A percentile compares a stretch with the other conserved stretches of the same genome.
These are phyloP conservation scores for Neonectria faginata DNA, from an alignment of 2,329 filamentous ascomycete genomes.

Conservation along the genomic window DNA sequence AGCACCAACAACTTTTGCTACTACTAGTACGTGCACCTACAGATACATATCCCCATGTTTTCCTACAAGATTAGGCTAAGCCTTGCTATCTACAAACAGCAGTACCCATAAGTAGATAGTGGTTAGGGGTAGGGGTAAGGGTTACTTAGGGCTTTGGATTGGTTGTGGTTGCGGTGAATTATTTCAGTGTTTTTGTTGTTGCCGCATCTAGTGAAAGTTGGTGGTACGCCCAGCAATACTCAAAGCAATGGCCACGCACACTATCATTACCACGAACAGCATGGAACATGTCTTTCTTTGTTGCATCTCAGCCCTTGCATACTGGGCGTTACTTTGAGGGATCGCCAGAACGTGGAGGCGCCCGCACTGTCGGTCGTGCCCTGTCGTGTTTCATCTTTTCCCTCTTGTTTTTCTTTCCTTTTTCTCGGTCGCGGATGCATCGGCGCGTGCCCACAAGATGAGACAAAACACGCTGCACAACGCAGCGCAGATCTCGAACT, in stretches of 20 bases:
- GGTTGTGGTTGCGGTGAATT: too few relatives aligned
- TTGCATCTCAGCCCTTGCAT: slow-evolving; percentile 14
- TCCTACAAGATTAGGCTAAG: too few relatives aligned
- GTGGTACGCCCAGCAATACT: too few relatives aligned
- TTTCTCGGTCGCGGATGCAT: slow-evolving; percentile 13
- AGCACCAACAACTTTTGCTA: too few relatives aligned
- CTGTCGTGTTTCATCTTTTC: slow-evolving; percentile 33
- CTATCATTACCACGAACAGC: slow-evolving; percentile 14
- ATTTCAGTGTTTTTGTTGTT: too few relatives aligned
- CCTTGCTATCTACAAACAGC: too few relatives aligned
- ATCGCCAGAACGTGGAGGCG: slow-evolving; percentile 14
- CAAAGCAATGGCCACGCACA: not conserved
- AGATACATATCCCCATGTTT: too few relatives aligned
- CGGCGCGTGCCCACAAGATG: slow-evolving; percentile 14
- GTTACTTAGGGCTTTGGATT: too few relatives aligned
- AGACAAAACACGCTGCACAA: slow-evolving; percentile 13
- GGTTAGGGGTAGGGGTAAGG: too few relatives aligned
- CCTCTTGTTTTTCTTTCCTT: slow-evolving; percentile 20
- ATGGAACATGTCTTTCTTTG: slow-evolving; percentile 4
- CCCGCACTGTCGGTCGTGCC: slow-evolving; percentile 5
- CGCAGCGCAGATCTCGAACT: slow-evolving; percentile 23
- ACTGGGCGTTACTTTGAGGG: slow-evolving; percentile 27
- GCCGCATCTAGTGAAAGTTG: too few relatives aligned
- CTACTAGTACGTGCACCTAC: too few relatives aligned
- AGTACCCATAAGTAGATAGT: too few relatives aligned